A percentile compares a stretch with the other conserved stretches of the same genome.
Evolutionary conservation across 345 rosid genomes (phyloP).

Genomic region (rapeseed (Brassica napus)): DNA sequence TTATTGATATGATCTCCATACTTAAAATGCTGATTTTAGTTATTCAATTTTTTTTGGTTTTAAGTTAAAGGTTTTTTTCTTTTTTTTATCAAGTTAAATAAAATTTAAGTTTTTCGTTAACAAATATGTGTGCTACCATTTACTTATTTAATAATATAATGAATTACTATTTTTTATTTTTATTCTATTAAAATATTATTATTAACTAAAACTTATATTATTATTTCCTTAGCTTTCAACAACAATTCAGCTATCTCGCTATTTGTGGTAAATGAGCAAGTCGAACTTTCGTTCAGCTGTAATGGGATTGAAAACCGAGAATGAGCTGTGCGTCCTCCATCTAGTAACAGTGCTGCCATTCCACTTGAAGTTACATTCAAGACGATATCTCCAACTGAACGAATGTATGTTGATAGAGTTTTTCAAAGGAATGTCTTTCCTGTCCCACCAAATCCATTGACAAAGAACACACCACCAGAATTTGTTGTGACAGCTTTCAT

Average conservation of each 20-base stretch:
- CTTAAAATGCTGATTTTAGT: too few species aligned
- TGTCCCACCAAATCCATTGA: not conserved
- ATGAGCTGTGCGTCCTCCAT: not conserved
- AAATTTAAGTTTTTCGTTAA: too few species aligned
- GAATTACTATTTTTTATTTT: too few species aligned
- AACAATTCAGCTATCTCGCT: not conserved
- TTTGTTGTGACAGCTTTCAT: not conserved
- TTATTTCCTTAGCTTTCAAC: not conserved
- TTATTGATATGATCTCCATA: too few species aligned
- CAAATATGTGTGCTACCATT: too few species aligned
- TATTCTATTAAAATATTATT: too few species aligned
- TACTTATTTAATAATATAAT: too few species aligned
- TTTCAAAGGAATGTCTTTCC: not conserved
- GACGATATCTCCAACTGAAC: not conserved
- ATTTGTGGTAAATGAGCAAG: not conserved
- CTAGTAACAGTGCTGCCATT: not conserved
- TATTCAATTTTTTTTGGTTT: too few species aligned
- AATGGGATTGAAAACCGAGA: constrained; percentile 4
- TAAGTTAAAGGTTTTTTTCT: too few species aligned
- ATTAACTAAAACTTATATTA: too few species aligned
- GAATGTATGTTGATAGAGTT: not conserved
- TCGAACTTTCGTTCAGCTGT: not conserved
- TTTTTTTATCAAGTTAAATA: too few species aligned
- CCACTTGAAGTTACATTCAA: not conserved
- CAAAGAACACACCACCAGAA: not conserved